A percentile compares a stretch with the other conserved stretches of the same genome.
Conservation (phyloP, 2,329 filamentous ascomycete species). For the Penicillium psychrosexuale region DNA sequence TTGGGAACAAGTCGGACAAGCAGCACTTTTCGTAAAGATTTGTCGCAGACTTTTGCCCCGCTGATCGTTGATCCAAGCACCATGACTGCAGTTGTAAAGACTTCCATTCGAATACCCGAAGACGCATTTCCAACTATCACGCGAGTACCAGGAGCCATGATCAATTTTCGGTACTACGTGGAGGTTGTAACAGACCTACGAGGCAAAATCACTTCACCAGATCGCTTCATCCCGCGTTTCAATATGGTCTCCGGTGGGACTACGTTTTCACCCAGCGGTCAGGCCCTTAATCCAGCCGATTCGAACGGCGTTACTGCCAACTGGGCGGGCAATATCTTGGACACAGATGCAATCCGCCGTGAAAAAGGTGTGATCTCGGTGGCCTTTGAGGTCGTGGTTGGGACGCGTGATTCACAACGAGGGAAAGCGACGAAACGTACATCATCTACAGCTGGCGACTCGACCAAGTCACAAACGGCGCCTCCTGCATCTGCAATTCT, state of each 20-base stretch:
- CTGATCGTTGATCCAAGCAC: slow-evolving; percentile 81
- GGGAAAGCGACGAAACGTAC: slow-evolving; percentile 44
- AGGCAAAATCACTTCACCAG: slow-evolving; percentile 75
- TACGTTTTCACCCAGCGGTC: slow-evolving; percentile 44
- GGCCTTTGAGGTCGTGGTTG: slow-evolving; percentile 81
- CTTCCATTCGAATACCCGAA: slow-evolving; percentile 80
- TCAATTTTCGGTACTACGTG: slow-evolving; percentile 89
- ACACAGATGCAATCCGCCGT: slow-evolving; percentile 79
- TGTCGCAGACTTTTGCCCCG: slow-evolving; percentile 83
- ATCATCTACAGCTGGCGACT: slow-evolving; percentile 29
- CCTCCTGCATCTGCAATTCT: slow-evolving; percentile 4
- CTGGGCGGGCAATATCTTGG: slow-evolving; percentile 65
- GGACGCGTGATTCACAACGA: slow-evolving; percentile 72
- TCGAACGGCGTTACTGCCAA: slow-evolving; percentile 39
- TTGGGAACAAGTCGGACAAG: slow-evolving; percentile 81
- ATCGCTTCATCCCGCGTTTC: slow-evolving; percentile 59
- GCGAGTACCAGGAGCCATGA: slow-evolving; percentile 86
- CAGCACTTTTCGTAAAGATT: slow-evolving; percentile 92
- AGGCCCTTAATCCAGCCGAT: slow-evolving; percentile 34
- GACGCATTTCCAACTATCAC: slow-evolving; percentile 90
- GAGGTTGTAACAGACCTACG: slow-evolving; percentile 92
- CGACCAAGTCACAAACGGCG: slow-evolving; percentile 24
- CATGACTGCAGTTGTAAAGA: slow-evolving; percentile 74
- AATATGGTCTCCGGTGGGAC: slow-evolving; percentile 49
- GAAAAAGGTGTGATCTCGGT: slow-evolving; percentile 91